phyloP scores from a whole-genome alignment of 2,329 filamentous ascomycete genomes.

The Fusarium nygamai region DNA sequence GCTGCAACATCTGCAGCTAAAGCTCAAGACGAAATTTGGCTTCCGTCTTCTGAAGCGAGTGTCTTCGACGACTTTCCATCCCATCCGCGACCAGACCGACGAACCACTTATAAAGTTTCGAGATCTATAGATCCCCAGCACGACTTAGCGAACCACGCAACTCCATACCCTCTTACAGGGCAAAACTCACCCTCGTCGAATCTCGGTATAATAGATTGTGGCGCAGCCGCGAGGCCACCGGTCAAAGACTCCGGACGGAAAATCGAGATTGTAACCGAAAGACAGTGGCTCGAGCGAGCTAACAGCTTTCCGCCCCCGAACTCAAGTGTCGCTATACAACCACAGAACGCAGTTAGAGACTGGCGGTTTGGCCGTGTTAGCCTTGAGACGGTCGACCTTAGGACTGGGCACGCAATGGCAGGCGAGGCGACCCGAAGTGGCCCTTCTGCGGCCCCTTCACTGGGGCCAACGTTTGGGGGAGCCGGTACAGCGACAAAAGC shows the following conservation, averaged over 20 bases:
- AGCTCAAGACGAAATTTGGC: conserved; percentile 54
- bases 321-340: conserved; percentile 56
- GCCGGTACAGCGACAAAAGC: conserved; percentile 85
- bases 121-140: conserved; percentile 1
- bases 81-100: conserved; percentile 52
- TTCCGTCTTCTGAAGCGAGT: conserved; percentile 58
- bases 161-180: background rate
- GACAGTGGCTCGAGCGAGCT: conserved; percentile 53
- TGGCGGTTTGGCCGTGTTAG: conserved; percentile 84
- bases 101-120: conserved; percentile 23
- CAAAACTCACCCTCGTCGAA: conserved; percentile 26
- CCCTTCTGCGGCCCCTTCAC: conserved; percentile 60
- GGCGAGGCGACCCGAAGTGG: conserved; percentile 53
- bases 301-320: conserved; percentile 56
- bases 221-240: conserved; percentile 50
- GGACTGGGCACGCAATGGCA: conserved; percentile 46
- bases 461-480: conserved; percentile 65
- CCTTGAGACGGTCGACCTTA: conserved; percentile 83
- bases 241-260: conserved; percentile 46
- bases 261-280: conserved; percentile 52
- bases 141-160: background rate
- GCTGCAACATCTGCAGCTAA: conserved; percentile 13
- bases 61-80: conserved; percentile 67
- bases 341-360: conserved; percentile 67
- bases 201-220: conserved; percentile 60